phyloP scores from a whole-genome alignment of 768 basidiomycete species.

The Ephemerocybe angulata region DNA sequence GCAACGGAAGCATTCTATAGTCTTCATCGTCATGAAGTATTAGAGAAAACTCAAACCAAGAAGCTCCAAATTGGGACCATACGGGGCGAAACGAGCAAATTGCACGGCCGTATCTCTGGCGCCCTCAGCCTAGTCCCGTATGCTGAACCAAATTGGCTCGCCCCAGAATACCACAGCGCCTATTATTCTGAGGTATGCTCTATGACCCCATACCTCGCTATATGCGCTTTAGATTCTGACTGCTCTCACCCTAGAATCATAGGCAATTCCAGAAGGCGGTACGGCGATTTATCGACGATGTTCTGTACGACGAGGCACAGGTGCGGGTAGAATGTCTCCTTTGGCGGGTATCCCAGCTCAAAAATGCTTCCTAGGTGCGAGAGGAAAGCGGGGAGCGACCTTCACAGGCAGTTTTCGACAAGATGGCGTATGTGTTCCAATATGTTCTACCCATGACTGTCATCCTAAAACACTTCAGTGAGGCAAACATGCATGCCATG shows the following conservation, averaged over 20 bases:
- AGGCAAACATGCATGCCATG: conserved; percentile 85
- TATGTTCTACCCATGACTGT: conserved; percentile 39
- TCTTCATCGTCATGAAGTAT: conserved; percentile 83
- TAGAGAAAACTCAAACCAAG: conserved; percentile 68
- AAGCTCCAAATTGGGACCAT: conserved; percentile 75
- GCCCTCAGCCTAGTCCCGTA: conserved; percentile 76
- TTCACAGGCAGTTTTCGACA: conserved; percentile 68
- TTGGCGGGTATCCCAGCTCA: conserved; percentile 34
- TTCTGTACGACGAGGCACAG: conserved; percentile 48
- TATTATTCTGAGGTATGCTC: conserved; percentile 70
- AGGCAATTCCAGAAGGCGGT: conserved; percentile 54
- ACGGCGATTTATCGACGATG: conserved; percentile 70
- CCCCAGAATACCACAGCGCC: conserved; percentile 63
- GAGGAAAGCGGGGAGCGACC: conserved; percentile 90
- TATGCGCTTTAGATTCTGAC: no score
- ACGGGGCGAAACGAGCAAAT: conserved; percentile 54
- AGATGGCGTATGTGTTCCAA: conserved; percentile 59
- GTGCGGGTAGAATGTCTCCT: conserved; percentile 7
- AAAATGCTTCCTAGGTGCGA: conserved; percentile 48
- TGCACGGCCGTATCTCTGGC: conserved; percentile 49
- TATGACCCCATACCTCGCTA: no score
- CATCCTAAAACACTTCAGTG: conserved; percentile 43
- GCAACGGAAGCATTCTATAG: conserved; percentile 86
- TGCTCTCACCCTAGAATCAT: conserved; percentile 37
- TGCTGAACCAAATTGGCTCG: conserved; percentile 84